Evolutionary conservation across 2,329 filamentous ascomycete species (phyloP).

Genomic region (Pseudogymnoascus sp.): DNA sequence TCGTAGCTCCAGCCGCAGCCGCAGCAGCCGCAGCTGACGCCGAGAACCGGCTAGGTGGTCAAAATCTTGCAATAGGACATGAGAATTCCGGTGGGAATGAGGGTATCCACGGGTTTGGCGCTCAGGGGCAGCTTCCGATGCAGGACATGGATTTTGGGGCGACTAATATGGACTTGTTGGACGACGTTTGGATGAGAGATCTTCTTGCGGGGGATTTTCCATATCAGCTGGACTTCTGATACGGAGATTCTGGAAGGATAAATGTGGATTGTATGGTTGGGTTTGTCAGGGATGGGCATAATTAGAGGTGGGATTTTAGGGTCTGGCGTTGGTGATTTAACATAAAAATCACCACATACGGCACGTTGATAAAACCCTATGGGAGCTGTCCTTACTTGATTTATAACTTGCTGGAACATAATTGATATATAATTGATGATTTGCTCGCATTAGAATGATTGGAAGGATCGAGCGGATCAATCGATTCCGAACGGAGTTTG

Average conservation of each 20-base stretch:
- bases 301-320: neutral
- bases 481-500: neutral
- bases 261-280: neutral
- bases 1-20: neutral
- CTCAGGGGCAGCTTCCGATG: neutral
- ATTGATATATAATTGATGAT: neutral
- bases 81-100: neutral
- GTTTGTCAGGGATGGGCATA: neutral
- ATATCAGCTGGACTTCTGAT: slow-evolving; percentile 2
- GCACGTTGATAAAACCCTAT: neutral
- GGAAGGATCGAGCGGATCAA: neutral
- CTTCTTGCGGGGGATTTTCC: slow-evolving; percentile 4
- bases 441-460: neutral
- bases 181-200: slow-evolving; percentile 5
- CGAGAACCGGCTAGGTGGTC: neutral
- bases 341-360: neutral
- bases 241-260: neutral
- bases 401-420: neutral
- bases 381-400: neutral
- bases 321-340: neutral
- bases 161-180: neutral
- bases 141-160: slow-evolving; percentile 3
- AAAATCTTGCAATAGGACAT: neutral
- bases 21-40: neutral
- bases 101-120: neutral